phyloP scores from a whole-genome alignment of 495 filamentous ascomycete species.

The Xylaria longipes region DNA sequence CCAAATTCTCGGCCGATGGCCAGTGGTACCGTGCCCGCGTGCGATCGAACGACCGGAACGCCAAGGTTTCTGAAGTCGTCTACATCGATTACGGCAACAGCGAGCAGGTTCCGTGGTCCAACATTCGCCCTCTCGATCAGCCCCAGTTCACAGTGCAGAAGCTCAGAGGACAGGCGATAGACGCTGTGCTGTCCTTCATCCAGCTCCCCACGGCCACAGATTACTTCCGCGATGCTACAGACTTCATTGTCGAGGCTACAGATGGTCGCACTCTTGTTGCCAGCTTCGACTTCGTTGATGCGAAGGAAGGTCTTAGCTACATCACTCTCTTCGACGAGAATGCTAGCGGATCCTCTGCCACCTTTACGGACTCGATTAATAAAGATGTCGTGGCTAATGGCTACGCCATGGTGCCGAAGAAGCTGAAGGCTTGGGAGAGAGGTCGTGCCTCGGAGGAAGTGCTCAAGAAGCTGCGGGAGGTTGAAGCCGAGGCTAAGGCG shows the following conservation, averaged over 20 bases:
- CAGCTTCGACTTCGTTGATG: conserved; percentile 81
- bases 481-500: conserved; percentile 76
- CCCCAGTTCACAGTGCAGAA: conserved; percentile 78
- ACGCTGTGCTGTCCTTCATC: conserved; percentile 85
- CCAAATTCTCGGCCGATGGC: conserved; percentile 83
- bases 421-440: conserved; percentile 88
- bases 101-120: conserved; percentile 82
- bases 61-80: conserved; percentile 84
- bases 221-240: conserved; percentile 80
- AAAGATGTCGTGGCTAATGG: conserved; percentile 82
- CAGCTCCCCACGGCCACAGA: conserved; percentile 81
- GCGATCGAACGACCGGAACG: conserved; percentile 87
- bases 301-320: conserved; percentile 76
- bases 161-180: conserved; percentile 84
- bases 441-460: conserved; percentile 68
- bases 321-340: conserved; percentile 88
- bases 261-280: conserved; percentile 78
- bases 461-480: conserved; percentile 68
- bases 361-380: conserved; percentile 75
- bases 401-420: conserved; percentile 85
- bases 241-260: conserved; percentile 71
- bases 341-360: conserved; percentile 48
- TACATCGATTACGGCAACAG: conserved; percentile 98
- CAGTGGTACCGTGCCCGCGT: conserved; percentile 95
- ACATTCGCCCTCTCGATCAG: conserved; percentile 77